phyloP scores from a whole-genome alignment of 2,329 filamentous ascomycete species.

The Alternaria infectoria region DNA sequence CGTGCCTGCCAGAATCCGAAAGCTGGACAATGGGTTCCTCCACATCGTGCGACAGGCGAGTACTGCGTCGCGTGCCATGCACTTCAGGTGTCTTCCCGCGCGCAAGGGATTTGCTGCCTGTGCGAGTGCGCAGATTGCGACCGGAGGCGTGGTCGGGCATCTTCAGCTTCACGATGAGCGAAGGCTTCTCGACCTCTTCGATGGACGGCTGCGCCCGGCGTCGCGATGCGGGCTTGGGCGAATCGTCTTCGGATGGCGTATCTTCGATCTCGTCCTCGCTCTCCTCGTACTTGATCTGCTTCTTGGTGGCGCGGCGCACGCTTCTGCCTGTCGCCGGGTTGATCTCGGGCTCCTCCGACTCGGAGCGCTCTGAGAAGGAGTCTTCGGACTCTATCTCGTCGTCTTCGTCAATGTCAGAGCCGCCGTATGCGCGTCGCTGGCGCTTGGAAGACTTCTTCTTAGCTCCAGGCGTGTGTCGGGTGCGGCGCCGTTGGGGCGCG shows the following conservation, averaged over 20 bases:
- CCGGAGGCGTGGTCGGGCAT: conserved; percentile 35
- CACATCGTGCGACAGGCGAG: conserved; percentile 64
- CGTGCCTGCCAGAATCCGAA: conserved; percentile 65
- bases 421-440: conserved; percentile 41
- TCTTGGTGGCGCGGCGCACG: conserved; percentile 62
- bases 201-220: conserved; percentile 34
- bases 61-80: conserved; percentile 58
- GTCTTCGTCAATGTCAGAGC: conserved; percentile 51
- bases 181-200: conserved; percentile 36
- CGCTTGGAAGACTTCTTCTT: conserved; percentile 44
- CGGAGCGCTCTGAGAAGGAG: conserved; percentile 47
- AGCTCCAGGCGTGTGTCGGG: conserved; percentile 30
- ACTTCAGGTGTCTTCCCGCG: conserved; percentile 49
- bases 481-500: conserved; percentile 40
- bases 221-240: conserved; percentile 23
- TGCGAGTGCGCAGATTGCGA: conserved; percentile 46
- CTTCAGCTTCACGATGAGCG: conserved; percentile 52
- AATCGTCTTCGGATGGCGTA: conserved; percentile 43
- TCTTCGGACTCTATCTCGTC: conserved; percentile 58
- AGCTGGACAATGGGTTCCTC: conserved; percentile 63
- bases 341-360: conserved; percentile 57
- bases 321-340: conserved; percentile 63
- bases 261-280: conserved; percentile 55
- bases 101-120: conserved; percentile 46
- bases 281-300: conserved; percentile 63